Evolutionary conservation across 1,284 basidiomycete genomes (phyloP).

Genomic region (Grifola frondosa): DNA sequence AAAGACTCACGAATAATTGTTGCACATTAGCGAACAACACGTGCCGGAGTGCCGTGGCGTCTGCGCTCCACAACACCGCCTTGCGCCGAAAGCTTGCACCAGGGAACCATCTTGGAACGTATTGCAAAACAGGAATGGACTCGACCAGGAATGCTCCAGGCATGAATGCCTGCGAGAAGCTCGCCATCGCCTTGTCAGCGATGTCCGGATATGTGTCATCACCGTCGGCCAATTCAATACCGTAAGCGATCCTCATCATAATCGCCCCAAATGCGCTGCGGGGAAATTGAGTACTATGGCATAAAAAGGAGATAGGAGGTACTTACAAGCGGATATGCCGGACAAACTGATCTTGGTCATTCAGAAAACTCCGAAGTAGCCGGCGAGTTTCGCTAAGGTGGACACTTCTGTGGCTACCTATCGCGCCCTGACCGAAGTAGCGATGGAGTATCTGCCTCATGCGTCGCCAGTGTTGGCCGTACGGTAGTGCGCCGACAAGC

Average conservation of each 20-base stretch:
- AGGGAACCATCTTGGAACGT: conserved; percentile 7
- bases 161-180: not conserved
- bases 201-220: conserved; percentile 1
- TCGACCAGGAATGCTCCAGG: conserved; percentile 8
- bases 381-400: not conserved
- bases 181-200: not conserved
- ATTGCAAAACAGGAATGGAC: conserved; percentile 1
- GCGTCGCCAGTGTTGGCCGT: conserved; percentile 11
- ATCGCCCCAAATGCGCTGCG: conserved; percentile 4
- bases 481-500: conserved; percentile 5
- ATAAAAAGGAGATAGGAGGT: not conserved
- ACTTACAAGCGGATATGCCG: conserved; percentile 10
- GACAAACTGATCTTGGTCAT: not conserved
- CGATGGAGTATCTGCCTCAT: conserved; percentile 13
- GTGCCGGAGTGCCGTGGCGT: not conserved
- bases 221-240: conserved; percentile 2
- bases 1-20: conserved; percentile 4
- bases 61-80: not conserved
- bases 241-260: conserved; percentile 6
- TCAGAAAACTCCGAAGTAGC: conserved; percentile 3
- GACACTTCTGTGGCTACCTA: not conserved
- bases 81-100: conserved; percentile 3
- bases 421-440: conserved; percentile 1
- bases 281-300: no score
- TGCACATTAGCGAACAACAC: conserved; percentile 2